phyloP scores from a whole-genome alignment of 2,329 filamentous ascomycete genomes.

The Diplodia scrobiculata region DNA sequence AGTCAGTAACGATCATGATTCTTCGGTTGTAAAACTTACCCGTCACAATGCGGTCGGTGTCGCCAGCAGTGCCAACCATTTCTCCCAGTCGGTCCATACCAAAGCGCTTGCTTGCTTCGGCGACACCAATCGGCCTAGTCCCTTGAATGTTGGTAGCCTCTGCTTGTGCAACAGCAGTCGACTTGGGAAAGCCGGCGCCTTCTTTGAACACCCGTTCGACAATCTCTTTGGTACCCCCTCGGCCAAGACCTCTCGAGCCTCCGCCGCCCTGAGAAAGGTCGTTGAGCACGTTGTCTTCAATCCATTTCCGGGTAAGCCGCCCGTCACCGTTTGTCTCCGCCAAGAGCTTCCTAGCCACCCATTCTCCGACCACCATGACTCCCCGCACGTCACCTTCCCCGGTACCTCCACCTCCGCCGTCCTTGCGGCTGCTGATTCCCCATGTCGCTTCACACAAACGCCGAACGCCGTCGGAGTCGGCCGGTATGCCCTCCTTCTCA shows the following conservation, averaged over 20 bases:
- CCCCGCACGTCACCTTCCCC: slow-evolving; percentile 76
- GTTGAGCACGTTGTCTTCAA: slow-evolving; percentile 69
- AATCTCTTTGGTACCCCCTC: slow-evolving; percentile 72
- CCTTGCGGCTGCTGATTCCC: slow-evolving; percentile 73
- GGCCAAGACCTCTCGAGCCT: slow-evolving; percentile 69
- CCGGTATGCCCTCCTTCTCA: slow-evolving; percentile 82
- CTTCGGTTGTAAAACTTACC: slow-evolving; percentile 38
- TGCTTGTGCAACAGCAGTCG: slow-evolving; percentile 46
- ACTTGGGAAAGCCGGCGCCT: slow-evolving; percentile 73
- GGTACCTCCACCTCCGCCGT: slow-evolving; percentile 58
- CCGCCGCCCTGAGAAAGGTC: slow-evolving; percentile 71
- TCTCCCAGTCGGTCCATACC: slow-evolving; percentile 71
- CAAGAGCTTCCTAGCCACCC: slow-evolving; percentile 74
- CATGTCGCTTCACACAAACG: slow-evolving; percentile 81
- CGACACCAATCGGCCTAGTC: slow-evolving; percentile 61
- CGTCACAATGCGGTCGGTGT: slow-evolving; percentile 74
- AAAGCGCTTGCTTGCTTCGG: slow-evolving; percentile 70
- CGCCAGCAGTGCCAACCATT: slow-evolving; percentile 77
- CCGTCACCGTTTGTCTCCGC: slow-evolving; percentile 46
- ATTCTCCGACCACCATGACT: slow-evolving; percentile 83
- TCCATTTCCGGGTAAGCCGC: slow-evolving; percentile 71
- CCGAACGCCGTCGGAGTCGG: slow-evolving; percentile 84
- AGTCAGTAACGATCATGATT: neutral
- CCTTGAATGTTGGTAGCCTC: slow-evolving; percentile 41
- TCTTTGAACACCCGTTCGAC: slow-evolving; percentile 77